Percentiles rank a stretch among this genome's conserved stretches.
Conservation (phyloP, 1,139 yeast species). For the Hanseniaspora uvarum region DNA sequence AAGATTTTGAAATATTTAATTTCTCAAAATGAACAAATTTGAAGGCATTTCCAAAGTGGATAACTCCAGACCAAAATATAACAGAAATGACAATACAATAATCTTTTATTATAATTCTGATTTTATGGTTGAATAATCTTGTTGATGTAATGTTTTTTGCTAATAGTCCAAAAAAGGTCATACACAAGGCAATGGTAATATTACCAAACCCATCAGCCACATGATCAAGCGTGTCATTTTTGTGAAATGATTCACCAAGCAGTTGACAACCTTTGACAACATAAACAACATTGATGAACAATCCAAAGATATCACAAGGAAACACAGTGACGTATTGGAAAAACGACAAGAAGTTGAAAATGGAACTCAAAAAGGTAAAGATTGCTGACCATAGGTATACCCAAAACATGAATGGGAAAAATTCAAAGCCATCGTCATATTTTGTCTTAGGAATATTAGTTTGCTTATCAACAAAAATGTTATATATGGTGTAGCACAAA, state of each 20-base stretch:
- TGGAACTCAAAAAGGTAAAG: conserved; percentile 63
- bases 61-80: conserved; percentile 81
- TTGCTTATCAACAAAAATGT: conserved; percentile 48
- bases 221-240: conserved; percentile 27
- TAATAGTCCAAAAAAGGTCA: conserved; percentile 65
- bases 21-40: conserved; percentile 42
- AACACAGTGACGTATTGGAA: conserved; percentile 66
- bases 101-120: conserved; percentile 67
- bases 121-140: conserved; percentile 46
- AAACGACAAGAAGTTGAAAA: conserved; percentile 58
- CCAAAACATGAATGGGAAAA: conserved; percentile 94
- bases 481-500: conserved; percentile 84
- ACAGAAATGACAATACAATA: conserved; percentile 78
- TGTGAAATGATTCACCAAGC: conserved; percentile 54
- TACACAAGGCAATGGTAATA: conserved; percentile 57
- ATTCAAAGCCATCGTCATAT: conserved; percentile 40
- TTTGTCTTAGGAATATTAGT: conserved; percentile 1
- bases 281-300: conserved; percentile 82
- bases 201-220: conserved; percentile 67
- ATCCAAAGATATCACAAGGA: conserved; percentile 89
- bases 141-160: conserved; percentile 51
- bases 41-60: conserved; percentile 77
- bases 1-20: conserved; percentile 64
- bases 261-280: conserved; percentile 85
- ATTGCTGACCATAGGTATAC: conserved; percentile 83